Base-by-base conservation (phyloP, 2,329 filamentous ascomycete genomes). In the Tolypocladium sp. region DNA sequence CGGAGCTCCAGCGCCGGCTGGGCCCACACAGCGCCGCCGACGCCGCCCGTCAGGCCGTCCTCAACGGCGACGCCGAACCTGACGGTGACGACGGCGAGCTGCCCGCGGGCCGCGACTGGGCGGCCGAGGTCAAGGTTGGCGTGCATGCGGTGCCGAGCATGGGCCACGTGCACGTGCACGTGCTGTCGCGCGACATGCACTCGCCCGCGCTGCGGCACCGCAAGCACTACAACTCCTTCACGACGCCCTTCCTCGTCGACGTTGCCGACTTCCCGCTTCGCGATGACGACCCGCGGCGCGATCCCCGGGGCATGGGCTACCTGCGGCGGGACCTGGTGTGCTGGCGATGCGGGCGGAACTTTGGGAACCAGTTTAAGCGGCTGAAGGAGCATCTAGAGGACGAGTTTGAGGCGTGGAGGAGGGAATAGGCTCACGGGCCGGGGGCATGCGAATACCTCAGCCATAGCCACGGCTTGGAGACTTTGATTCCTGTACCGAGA, bases 211-310 rank as follows among this genome's bases (percentile, higher is more conserved):
- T 97, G 73, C 90, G 87, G 74, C 86, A 93, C 69, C 81, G 86
- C 63, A 93, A 92, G 71, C 94, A 97, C 74, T 97, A 97, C 75
- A 91, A 94, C 69, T 94, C 89, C 63, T 97, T 97, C 74, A 86
- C 84, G 38, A 95, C 92, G 57, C 82, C 83, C 4, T 99, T 97
- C 71, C 83, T 99, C 27, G 83, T 97, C 15, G 79, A 82, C 20
- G 68, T 97, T 33, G 85, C 85, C 27, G 89, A 92, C 61, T 93
- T 97, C 56, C 93, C 94, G 5, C 75, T 97, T 37, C 78, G 80
- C 0, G 62, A 76, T 33, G 82, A 87, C 58, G 91, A 95, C 70
- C 72, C 75, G 53, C 76, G 91, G 60, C 79, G 87, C 63, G 70
- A 84, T 59, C 81, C 84, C 0, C 74, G 73, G 60, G 75, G 80